These are phyloP conservation scores for Dictyophora rubrovolvata DNA, from an alignment of 768 basidiomycete genomes.

Conservation along the genomic window DNA sequence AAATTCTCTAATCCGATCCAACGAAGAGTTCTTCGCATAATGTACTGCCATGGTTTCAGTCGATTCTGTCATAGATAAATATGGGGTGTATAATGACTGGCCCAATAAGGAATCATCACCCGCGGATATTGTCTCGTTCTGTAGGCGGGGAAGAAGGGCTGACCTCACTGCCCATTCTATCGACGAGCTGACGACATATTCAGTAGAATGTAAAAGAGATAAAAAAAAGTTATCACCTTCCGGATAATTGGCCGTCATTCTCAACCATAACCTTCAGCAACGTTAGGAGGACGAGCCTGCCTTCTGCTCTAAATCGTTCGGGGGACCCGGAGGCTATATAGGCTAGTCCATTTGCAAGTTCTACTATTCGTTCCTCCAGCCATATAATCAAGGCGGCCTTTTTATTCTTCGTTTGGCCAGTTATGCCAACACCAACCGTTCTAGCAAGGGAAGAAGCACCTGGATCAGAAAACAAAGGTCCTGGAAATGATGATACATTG, in stretches of 20 bases:
- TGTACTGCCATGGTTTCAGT: slow-evolving; percentile 53
- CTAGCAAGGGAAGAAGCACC: slow-evolving; percentile 61
- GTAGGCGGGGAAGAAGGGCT: slow-evolving; percentile 56
- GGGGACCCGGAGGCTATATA: slow-evolving; percentile 47
- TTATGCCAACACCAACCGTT: slow-evolving; percentile 30
- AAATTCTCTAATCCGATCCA: slow-evolving; percentile 71
- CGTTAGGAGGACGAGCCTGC: slow-evolving; percentile 62
- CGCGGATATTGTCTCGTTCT: slow-evolving; percentile 11
- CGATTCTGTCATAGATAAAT: slow-evolving; percentile 15
- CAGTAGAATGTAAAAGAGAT: not conserved
- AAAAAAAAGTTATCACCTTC: slow-evolving; percentile 50
- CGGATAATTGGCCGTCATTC: slow-evolving; percentile 78
- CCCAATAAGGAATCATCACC: not conserved
- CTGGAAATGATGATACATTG: slow-evolving; percentile 60
- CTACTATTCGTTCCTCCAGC: slow-evolving; percentile 61
- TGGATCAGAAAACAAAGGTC: slow-evolving; percentile 63
- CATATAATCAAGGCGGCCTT: slow-evolving; percentile 71
- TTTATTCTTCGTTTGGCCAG: slow-evolving; percentile 67
- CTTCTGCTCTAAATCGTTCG: slow-evolving; percentile 57
- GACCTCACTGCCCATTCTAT: slow-evolving; percentile 66
- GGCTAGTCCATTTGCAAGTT: slow-evolving; percentile 65
- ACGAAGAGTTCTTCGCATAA: slow-evolving; percentile 46
- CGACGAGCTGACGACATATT: slow-evolving; percentile 35
- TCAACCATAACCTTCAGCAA: slow-evolving; percentile 75
- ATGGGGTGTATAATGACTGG: slow-evolving; percentile 14